A percentile compares a stretch with the other conserved stretches of the same genome.
Conservation (phyloP, 2,329 filamentous ascomycete species). For the Monosporascus sp. region DNA sequence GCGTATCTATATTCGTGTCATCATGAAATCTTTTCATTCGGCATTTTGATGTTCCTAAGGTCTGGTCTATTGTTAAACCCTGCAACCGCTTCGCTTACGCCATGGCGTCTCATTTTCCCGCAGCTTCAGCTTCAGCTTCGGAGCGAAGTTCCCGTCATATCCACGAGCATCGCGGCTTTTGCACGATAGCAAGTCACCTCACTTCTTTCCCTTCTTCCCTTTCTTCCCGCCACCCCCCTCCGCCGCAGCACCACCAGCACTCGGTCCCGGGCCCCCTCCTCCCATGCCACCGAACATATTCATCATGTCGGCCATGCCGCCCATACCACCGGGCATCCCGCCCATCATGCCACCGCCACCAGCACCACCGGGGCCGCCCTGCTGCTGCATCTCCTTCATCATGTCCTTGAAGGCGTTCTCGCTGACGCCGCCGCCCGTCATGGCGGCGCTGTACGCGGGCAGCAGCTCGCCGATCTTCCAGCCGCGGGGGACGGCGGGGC, state of each 20-base stretch:
- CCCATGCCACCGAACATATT: constrained; percentile 22
- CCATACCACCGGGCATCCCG: constrained; percentile 16
- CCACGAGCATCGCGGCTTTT: no score
- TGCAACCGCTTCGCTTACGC: no score
- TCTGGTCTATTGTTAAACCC: no score
- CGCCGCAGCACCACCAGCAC: constrained; percentile 9
- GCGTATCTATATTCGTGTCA: no score
- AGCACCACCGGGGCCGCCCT: constrained; percentile 34
- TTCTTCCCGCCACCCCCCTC: constrained; percentile 34
- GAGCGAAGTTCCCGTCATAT: no score
- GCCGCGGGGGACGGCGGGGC: constrained; percentile 72
- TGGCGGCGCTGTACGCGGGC: constrained; percentile 80
- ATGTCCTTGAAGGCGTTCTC: constrained; percentile 96
- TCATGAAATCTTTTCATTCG: no score
- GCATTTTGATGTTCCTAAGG: no score
- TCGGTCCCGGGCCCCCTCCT: constrained; percentile 11
- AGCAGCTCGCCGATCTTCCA: constrained; percentile 87
- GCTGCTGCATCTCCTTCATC: constrained; percentile 81
- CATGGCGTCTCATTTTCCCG: no score
- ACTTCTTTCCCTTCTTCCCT: constrained; percentile 46
- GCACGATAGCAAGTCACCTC: constrained; percentile 8
- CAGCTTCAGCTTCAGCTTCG: no score
- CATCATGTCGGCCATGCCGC: constrained; percentile 26
- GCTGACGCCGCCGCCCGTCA: constrained; percentile 88
- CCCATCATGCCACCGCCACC: constrained; percentile 17